Percentiles rank a stretch among this genome's conserved stretches.
These are phyloP conservation scores for Exophiala xenobiotica DNA, from an alignment of 2,329 filamentous ascomycete species.

Conservation along the genomic window DNA sequence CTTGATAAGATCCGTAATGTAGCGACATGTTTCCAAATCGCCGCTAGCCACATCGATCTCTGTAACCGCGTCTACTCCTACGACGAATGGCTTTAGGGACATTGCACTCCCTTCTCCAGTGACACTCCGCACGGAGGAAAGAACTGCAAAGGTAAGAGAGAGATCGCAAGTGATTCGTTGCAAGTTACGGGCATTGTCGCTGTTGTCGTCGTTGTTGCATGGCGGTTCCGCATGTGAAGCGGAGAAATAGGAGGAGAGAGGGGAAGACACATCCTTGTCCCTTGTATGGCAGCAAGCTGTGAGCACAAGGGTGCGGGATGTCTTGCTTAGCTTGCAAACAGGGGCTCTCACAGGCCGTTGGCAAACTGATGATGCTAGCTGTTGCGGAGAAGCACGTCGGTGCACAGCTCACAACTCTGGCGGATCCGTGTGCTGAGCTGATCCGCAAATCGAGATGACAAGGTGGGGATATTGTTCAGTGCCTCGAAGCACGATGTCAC, in stretches of 20 bases:
- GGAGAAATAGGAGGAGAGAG: constrained; percentile 8
- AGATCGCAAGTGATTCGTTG: background rate
- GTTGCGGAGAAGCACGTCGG: background rate
- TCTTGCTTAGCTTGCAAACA: background rate
- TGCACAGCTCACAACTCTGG: background rate
- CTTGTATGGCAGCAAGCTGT: background rate
- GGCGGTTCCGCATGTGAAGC: constrained; percentile 11
- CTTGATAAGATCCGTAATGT: too few species aligned
- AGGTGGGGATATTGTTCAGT: constrained; percentile 51
- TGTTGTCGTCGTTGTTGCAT: background rate
- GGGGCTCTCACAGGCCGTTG: too few species aligned
- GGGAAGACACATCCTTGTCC: background rate
- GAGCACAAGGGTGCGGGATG: background rate
- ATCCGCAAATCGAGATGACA: constrained; percentile 36
- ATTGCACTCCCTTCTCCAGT: too few species aligned
- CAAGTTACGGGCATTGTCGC: background rate
- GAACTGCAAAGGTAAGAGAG: too few species aligned
- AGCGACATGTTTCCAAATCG: too few species aligned
- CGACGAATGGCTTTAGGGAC: too few species aligned
- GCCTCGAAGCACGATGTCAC: constrained; percentile 34
- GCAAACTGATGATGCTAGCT: background rate
- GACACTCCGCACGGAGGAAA: too few species aligned
- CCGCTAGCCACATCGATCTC: too few species aligned
- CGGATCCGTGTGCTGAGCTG: constrained; percentile 6
- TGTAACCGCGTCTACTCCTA: too few species aligned